Base-by-base conservation (phyloP, 2,329 filamentous ascomycete species). In the Epichloe gansuensis region DNA sequence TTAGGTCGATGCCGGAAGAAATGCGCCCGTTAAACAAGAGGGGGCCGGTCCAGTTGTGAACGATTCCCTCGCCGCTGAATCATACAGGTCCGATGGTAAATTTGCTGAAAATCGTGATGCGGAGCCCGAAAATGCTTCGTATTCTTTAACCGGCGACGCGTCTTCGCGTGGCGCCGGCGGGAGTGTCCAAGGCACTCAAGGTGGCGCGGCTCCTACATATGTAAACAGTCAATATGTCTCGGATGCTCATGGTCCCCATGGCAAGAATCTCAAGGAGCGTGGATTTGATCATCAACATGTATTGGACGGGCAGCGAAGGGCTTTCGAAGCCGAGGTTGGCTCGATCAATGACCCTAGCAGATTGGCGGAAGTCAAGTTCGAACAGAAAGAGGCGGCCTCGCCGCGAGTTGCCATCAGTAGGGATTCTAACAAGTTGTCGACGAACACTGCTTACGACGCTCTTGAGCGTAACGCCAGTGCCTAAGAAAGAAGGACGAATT, bases 51-150 rank as follows among this genome's bases (percentile, higher is more conserved):
- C 73, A 28, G 75, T 91, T 1, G 70, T 77, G 45, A 72, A 76
- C 13, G 86, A 85, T 67, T 91, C 86, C 6, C 81, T 94, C 5
- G 88, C 88, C 11, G 84, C 81, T 54, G 83, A 91, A 62, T 93
- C 87, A 0, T 69, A 81, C 54, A 70, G 73, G 46, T 59, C 71
- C 23, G 75, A 75, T 53, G 86, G 85, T 57, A 70, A 66, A 12
- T 88, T 87, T 60, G 70, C 76, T 42, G 65, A 75, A 53, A 86
- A 88, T 68, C 71, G 74, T 25, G 72, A 76, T 56, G 73, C 75
- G 17, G 56, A 56, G 21, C 54, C 61, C 34, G 62, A 62, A 51
- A 60, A 60, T 47, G 52, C 34, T 38, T 54, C 54, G 4, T 46
- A 41, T 17, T 25, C 48, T 11, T 37, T 34, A 12, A 13, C 2